phyloP scores from a whole-genome alignment of 768 basidiomycete genomes.

The Leucocoprinus leucothites region DNA sequence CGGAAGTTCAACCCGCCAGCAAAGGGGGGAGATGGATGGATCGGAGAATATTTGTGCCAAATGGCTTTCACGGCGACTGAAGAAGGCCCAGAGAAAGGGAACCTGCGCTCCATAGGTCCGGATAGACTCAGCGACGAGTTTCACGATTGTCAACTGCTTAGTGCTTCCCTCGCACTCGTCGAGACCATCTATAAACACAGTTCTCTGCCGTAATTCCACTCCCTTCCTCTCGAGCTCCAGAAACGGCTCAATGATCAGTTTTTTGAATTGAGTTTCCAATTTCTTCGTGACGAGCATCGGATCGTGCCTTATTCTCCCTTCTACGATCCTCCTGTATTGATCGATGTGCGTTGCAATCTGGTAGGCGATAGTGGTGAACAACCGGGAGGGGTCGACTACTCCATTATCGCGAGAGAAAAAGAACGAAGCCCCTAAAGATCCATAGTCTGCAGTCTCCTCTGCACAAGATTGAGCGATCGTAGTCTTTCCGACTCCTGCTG shows the following conservation, averaged over 20 bases:
- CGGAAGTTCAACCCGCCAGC: not conserved
- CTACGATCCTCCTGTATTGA: not conserved
- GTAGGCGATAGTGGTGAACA: conserved; percentile 4
- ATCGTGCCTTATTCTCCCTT: not conserved
- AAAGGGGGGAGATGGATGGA: not conserved
- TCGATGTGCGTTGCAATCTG: not conserved
- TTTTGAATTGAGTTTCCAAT: not conserved
- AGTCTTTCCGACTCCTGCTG: conserved; percentile 1
- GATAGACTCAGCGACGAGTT: not conserved
- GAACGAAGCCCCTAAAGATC: not conserved
- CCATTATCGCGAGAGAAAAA: conserved; percentile 1
- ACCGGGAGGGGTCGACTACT: not conserved
- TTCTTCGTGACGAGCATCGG: not conserved
- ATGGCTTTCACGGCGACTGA: conserved; percentile 12
- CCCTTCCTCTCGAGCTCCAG: not conserved
- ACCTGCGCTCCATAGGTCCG: too few species aligned
- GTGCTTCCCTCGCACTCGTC: conserved; percentile 10
- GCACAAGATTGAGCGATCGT: not conserved
- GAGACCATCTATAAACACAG: conserved; percentile 13
- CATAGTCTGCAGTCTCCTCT: not conserved
- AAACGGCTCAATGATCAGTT: not conserved
- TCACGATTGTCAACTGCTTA: not conserved
- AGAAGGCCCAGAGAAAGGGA: conserved; percentile 2
- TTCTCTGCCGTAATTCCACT: not conserved
- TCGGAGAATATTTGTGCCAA: not conserved